Base-by-base conservation (phyloP, 2,329 filamentous ascomycete species). In the Chaetothyriales sp. region DNA sequence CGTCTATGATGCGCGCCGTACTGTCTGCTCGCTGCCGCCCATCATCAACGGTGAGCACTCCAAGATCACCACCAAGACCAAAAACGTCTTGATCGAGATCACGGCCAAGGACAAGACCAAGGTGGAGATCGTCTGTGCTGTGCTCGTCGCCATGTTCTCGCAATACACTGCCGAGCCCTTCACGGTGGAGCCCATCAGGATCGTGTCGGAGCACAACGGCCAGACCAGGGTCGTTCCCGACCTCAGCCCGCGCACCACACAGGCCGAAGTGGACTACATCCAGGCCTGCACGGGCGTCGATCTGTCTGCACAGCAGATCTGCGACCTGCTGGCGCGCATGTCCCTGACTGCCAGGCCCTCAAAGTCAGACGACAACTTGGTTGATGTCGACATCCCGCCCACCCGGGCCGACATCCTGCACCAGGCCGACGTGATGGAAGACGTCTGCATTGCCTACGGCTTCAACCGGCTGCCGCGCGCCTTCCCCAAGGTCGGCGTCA, bases 41-140 rank as follows among this genome's bases (percentile, higher is more conserved):
- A 97, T 98, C 63, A 98, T 98, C 76, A 98, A 98, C 73, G 82
- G 89, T 63, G 81, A 98, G 64, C 89, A 92, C 71, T 95, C 89
- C 63, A 98, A 98, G 72, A 98, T 98, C 66, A 88, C 83, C 6
- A 73, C 94, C 45, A 73, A 94, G 66, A 97, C 89, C 53, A 90
- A 79, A 65, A 95, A 98, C 64, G 81, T 98, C 64, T 86, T 98
- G 70, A 94, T 98, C 67, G 92, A 98, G 70, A 89, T 95, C 63
- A 98, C 92, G 6, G 94, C 89, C 43, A 90, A 89, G 43, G 92
- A 98, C 67, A 83, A 85, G 66, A 98, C 94, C 25, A 98, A 98
- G 74, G 78, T 97, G 45, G 89, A 95, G 61, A 87, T 98, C 58
- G 90, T 95, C 55, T 87, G 85, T 71, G 89, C 94, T 67, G 95